Conservation (phyloP, 257 asterid species). For the Lycium barbarum region DNA sequence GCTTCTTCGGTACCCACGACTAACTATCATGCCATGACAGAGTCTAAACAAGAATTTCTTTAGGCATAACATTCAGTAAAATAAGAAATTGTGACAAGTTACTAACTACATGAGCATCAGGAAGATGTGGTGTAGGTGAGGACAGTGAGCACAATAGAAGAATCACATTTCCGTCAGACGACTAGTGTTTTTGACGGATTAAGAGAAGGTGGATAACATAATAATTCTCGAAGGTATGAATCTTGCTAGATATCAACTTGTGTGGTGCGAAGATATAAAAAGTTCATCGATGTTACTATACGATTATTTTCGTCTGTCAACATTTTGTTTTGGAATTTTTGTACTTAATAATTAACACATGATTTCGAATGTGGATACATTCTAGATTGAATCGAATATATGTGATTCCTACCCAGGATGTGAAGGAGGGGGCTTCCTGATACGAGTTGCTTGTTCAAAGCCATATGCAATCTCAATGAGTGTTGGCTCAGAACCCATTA, state of each 20-base stretch:
- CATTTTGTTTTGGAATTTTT: not conserved
- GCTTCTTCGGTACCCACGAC: too few species aligned
- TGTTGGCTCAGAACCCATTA: constrained; percentile 57
- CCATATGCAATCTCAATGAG: constrained; percentile 62
- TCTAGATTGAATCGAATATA: not conserved
- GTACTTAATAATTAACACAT: not conserved
- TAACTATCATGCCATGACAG: not conserved
- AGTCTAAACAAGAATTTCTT: not conserved
- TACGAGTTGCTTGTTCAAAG: constrained; percentile 61
- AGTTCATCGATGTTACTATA: not conserved
- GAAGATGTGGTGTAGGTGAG: not conserved
- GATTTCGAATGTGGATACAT: not conserved
- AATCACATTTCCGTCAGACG: not conserved
- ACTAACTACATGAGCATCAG: not conserved
- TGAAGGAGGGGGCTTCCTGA: constrained; percentile 55
- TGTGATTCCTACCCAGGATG: constrained; percentile 13
- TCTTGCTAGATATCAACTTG: too few species aligned
- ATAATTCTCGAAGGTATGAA: not conserved
- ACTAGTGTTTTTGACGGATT: not conserved
- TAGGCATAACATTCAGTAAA: not conserved
- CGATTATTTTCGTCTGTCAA: not conserved
- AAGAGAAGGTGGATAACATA: not conserved
- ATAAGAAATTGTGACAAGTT: not conserved
- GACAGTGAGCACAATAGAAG: not conserved
- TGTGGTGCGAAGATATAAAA: not conserved